Base-by-base conservation (phyloP, 257 asterid genomes). In the Solanum chilense region DNA sequence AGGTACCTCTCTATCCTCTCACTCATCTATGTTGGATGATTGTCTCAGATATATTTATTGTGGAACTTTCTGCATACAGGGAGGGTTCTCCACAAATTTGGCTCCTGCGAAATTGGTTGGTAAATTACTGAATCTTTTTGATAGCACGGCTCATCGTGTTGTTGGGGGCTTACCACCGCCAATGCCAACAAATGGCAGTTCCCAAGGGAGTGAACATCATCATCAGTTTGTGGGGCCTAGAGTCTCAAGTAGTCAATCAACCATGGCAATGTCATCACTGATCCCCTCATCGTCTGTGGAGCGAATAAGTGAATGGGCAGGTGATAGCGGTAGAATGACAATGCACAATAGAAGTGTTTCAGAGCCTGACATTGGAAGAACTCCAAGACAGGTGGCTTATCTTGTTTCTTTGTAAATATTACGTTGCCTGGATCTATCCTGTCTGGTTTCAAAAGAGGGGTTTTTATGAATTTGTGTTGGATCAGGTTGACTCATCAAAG, bases 341-440 rank as follows among this genome's bases (percentile, higher is more conserved):
- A 93, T 90, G 94, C 99, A 97, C 85, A 91, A 92, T 62, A 90
- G 99, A 92, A 97, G 99, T 92, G 94, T 93, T 88, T 97, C 99
- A 39, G 99, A 97, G 92, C 99, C 99, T 23, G 97, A 97, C 92
- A 93, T 97, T 66, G 99, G 99, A 73, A 94, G 98, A 92, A 95
- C 93, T 91, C 98, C 98, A 62, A 92, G 90, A 92, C 98, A 97
- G 99, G 99, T 97, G 89, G 86, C 89, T 89, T 86, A 75, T 78
- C 69, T 66, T 69, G 66, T 12, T 89, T 74, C 70, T 80, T 71
- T 49, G 41, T 86, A 81, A 49, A 68, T 25, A 64, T 45, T 85
- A 60, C 42, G 10, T 52, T 15, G 75, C 52, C 68, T 73, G 35
- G 47, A 75, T 85, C 70, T 45, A 52, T 71, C 56, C n/a, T 12